Conservation (phyloP, 2,329 filamentous ascomycete genomes). For the Aspergillus terreus region DNA sequence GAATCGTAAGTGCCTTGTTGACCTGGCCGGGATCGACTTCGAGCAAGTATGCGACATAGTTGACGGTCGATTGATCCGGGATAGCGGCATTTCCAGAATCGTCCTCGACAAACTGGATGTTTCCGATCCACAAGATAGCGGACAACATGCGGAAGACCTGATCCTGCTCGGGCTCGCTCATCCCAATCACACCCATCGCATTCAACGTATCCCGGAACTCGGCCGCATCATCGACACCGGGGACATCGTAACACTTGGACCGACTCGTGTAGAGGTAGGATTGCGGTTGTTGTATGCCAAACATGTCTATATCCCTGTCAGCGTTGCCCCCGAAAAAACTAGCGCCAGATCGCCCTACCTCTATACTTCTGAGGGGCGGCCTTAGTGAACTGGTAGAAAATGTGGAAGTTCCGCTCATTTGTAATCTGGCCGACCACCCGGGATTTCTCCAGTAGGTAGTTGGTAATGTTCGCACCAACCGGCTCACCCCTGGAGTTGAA, state of each 20-base stretch:
- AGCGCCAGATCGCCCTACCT: slow-evolving; percentile 34
- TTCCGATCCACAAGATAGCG: slow-evolving; percentile 89
- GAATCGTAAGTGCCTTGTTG: slow-evolving; percentile 81
- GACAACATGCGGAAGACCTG: slow-evolving; percentile 95
- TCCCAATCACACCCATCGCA: slow-evolving; percentile 91
- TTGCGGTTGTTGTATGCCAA: slow-evolving; percentile 85
- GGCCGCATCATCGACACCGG: slow-evolving; percentile 84
- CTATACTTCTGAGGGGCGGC: slow-evolving; percentile 83
- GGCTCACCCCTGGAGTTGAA: slow-evolving; percentile 92
- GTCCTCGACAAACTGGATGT: slow-evolving; percentile 86
- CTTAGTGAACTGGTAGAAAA: slow-evolving; percentile 99
- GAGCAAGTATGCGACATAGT: slow-evolving; percentile 90
- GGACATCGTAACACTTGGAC: slow-evolving; percentile 92
- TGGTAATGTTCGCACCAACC: slow-evolving; percentile 94
- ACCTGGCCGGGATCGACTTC: slow-evolving; percentile 80
- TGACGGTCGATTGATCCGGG: slow-evolving; percentile 82
- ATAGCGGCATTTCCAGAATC: slow-evolving; percentile 85
- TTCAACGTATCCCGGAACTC: slow-evolving; percentile 89
- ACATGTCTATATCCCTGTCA: slow-evolving; percentile 56
- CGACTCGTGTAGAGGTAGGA: slow-evolving; percentile 91
- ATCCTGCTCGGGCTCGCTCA: slow-evolving; percentile 85
- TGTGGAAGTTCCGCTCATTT: slow-evolving; percentile 98
- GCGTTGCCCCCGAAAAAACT: neutral
- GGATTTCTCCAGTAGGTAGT: slow-evolving; percentile 93
- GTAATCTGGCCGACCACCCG: slow-evolving; percentile 91